Evolutionary conservation across 75 land plant species (phyloP).

Genomic region (Sequoia sempervirens): DNA sequence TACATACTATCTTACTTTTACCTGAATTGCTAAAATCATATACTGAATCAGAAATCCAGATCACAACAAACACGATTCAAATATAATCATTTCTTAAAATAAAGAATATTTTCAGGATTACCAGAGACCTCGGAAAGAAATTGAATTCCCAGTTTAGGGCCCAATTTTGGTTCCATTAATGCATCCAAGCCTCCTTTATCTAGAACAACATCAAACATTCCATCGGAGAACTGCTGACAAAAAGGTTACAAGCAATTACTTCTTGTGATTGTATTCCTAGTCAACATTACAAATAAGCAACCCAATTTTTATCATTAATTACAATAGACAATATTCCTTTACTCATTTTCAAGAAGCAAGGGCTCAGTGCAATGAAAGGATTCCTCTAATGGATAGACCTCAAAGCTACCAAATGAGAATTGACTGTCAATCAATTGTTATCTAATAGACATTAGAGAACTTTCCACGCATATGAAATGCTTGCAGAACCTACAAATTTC

Average conservation of each 20-base stretch:
- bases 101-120: not conserved
- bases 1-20: not conserved
- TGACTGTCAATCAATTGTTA: not conserved
- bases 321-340: not conserved
- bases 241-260: slow-evolving; percentile 1
- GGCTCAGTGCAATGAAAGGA: not conserved
- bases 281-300: not conserved
- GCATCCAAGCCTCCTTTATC: slow-evolving; percentile 99
- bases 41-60: not conserved
- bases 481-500: not conserved
- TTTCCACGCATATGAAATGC: not conserved
- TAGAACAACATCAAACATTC: slow-evolving; percentile 71
- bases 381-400: not conserved
- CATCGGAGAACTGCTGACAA: slow-evolving; percentile 58
- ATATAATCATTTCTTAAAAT: not conserved
- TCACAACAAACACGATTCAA: not conserved
- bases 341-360: not conserved
- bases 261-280: not conserved
- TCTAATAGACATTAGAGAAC: not conserved
- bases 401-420: not conserved
- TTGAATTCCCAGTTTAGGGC: slow-evolving; percentile 44
- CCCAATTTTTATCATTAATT: not conserved
- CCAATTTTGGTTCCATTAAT: slow-evolving; percentile 81
- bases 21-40: not conserved
- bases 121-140: slow-evolving; percentile 83